A percentile compares a stretch with the other conserved stretches of the same genome.
Conservation (phyloP, 179 eudicot genomes). For the Beta corolliflora region DNA sequence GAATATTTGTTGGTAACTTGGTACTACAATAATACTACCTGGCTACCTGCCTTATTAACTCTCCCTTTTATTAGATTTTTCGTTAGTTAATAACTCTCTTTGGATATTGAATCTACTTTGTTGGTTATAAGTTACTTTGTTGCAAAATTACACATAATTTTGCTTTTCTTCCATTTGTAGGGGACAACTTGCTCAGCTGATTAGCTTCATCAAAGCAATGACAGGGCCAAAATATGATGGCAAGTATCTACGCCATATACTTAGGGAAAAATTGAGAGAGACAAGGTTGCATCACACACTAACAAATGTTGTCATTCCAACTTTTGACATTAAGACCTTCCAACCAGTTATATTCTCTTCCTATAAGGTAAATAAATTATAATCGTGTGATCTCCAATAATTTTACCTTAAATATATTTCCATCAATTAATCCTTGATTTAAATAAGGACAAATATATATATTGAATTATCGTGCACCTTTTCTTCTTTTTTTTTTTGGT, state of each 20-base stretch:
- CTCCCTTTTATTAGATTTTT: too few species aligned
- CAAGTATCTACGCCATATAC: conserved; percentile 34
- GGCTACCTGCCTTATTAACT: too few species aligned
- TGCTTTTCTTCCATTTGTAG: conserved; percentile 3
- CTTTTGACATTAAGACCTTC: conserved; percentile 57
- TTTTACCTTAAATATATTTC: too few species aligned
- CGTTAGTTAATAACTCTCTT: too few species aligned
- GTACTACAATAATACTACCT: too few species aligned
- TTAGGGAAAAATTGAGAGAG: conserved; percentile 25
- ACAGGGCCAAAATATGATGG: conserved; percentile 59
- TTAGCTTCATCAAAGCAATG: conserved; percentile 32
- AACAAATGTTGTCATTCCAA: conserved; percentile 53
- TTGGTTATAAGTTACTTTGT: too few species aligned
- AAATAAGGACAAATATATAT: too few species aligned
- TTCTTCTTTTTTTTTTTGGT: too few species aligned
- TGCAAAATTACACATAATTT: background rate
- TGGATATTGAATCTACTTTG: too few species aligned
- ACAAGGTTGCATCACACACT: conserved; percentile 44
- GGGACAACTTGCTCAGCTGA: conserved; percentile 26
- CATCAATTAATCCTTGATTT: too few species aligned
- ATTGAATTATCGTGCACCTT: too few species aligned
- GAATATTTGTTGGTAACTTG: too few species aligned
- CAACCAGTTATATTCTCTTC: conserved; percentile 59
- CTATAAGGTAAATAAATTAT: conserved; percentile 30
- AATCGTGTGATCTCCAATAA: background rate